Evolutionary conservation across 1,284 basidiomycete species (phyloP).

Genomic region (Cryptococcus neoformans): DNA sequence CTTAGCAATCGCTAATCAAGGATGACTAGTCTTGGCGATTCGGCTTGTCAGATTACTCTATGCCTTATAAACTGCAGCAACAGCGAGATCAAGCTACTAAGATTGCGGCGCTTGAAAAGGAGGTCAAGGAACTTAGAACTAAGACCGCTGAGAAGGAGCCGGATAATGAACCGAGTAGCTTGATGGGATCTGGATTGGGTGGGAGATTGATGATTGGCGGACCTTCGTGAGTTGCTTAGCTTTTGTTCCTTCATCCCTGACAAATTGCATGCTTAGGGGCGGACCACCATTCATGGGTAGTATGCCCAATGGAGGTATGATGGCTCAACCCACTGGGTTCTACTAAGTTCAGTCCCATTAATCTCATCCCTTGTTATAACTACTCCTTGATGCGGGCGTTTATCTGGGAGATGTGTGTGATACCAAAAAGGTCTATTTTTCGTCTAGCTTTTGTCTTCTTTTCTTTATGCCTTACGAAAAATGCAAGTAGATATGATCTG

Average conservation of each 20-base stretch:
- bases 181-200: slow-evolving; percentile 44
- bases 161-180: slow-evolving; percentile 24
- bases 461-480: neutral
- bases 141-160: slow-evolving; percentile 36
- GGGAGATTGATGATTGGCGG: slow-evolving; percentile 47
- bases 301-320: slow-evolving; percentile 31
- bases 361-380: neutral
- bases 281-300: slow-evolving; percentile 16
- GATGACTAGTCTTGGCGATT: slow-evolving; percentile 73
- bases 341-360: slow-evolving; percentile 26
- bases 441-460: neutral
- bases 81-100: slow-evolving; percentile 56
- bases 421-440: neutral
- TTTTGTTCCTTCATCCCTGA: neutral
- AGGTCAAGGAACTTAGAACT: slow-evolving; percentile 45
- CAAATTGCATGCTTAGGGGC: slow-evolving; percentile 2
- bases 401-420: neutral
- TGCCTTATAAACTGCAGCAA: slow-evolving; percentile 89
- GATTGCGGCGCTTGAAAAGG: slow-evolving; percentile 45
- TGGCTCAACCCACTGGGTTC: slow-evolving; percentile 48
- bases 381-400: neutral
- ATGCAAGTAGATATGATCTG: neutral
- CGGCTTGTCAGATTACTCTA: slow-evolving; percentile 91
- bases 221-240: slow-evolving; percentile 28
- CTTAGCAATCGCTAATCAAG: neutral